Evolutionary conservation across 2,329 filamentous ascomycete genomes (phyloP).

Genomic region (Hypoxylon sp.): DNA sequence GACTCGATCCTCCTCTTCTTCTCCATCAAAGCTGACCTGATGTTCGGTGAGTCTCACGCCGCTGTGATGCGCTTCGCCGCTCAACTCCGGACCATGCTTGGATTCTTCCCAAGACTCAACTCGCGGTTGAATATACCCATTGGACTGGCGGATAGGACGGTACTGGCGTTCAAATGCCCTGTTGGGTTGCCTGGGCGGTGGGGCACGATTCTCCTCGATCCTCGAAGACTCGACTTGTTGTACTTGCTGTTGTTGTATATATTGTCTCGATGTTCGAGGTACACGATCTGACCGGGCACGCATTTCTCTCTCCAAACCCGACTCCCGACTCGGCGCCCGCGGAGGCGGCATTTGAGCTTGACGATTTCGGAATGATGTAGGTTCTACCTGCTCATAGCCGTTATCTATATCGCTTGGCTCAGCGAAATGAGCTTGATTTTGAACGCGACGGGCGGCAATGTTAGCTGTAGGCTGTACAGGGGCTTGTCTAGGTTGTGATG

Average conservation of each 20-base stretch:
- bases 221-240: constrained; percentile 14
- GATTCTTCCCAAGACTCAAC: constrained; percentile 30
- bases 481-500: constrained; percentile 34
- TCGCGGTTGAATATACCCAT: constrained; percentile 31
- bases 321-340: constrained; percentile 34
- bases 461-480: constrained; percentile 43
- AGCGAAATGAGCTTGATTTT: constrained; percentile 31
- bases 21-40: constrained; percentile 15
- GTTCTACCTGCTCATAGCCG: constrained; percentile 31
- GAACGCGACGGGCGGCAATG: constrained; percentile 37
- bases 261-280: constrained; percentile 27
- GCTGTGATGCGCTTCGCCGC: constrained; percentile 6
- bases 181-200: constrained; percentile 10
- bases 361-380: constrained; percentile 35
- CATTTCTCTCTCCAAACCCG: constrained; percentile 42
- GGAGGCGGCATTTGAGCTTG: constrained; percentile 34
- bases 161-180: constrained; percentile 26
- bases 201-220: constrained; percentile 6
- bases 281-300: constrained; percentile 37
- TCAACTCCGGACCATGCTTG: constrained; percentile 3
- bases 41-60: constrained; percentile 14
- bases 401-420: constrained; percentile 29
- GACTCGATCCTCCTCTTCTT: constrained; percentile 42
- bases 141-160: constrained; percentile 14
- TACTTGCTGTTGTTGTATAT: constrained; percentile 14